Evolutionary conservation across 2,329 filamentous ascomycete species (phyloP), one percentile per base, ranked within the genome.

Genomic region (Colletotrichum somersetense): DNA sequence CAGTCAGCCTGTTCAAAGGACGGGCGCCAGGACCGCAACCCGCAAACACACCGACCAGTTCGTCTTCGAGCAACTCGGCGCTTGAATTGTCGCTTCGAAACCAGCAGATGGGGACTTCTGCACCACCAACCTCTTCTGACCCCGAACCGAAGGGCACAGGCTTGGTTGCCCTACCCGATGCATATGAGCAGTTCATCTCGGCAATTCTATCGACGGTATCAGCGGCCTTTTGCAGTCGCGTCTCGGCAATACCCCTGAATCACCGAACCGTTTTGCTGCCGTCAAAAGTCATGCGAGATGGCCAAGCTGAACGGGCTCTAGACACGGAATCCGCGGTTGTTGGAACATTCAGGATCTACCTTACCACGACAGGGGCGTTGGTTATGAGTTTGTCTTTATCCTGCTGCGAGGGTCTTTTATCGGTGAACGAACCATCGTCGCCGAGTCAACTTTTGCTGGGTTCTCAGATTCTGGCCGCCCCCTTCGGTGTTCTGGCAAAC

Each of bases 301-400:
- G 35, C 26, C 67, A 72, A 8, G 44, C 61, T 5, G 70, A 62
- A 40, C 55, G 62, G 55, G 61, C 56, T 38, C 57, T 46, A 12
- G 66, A 70, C 48, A 57, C 53, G 16, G 62, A 74, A 48, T 30
- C 64, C 30, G 73, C 73, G 26, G 66, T 75, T 35, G 52, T 75
- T 30, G 88, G 85, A 3, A 88, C 86, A 8, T 83, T 90, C 20
- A 84, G 85, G 59, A 83, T 86, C 11, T 88, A 88, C 73, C 77
- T 90, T 62, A 90, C 88, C 7, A 89, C 87, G 1, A 87, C 86
- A 0, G 89, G 89, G 2, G 83, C 84, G 14, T 80, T 91, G 10
- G 79, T 90, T 18, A 80, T 89, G 35, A 84, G 83, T 53, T 76
- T 90, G 35, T 82, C 81, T 50, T 82, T 89, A 61, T 83, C 85